Evolutionary conservation across 805 yeast species (phyloP), one percentile per base, ranked within the genome.

Genomic region (Starmerella riodocensis): DNA sequence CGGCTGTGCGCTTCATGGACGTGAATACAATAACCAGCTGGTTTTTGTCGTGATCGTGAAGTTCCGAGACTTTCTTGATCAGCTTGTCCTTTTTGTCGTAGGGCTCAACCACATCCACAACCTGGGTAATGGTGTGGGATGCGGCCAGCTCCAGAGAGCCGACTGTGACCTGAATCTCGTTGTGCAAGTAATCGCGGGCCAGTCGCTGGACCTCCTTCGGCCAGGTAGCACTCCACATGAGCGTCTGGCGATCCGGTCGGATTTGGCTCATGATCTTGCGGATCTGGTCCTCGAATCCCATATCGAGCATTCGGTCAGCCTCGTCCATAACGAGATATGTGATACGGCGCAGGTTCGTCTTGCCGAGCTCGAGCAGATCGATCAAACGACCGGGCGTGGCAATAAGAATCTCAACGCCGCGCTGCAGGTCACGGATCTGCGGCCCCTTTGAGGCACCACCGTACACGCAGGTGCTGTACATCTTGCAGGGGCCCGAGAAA

Each of bases 171-270:
- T 91, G 97, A 59, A 91, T 88, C 58, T 88, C 91, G 61, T 91
- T 94, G 41, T 73, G 65, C 60, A 88, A 71, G 64, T 83, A 91
- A 63, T 91, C 98, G 56, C 78, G 73, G 51, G 96, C 93, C 59
- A 91, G 71, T 52, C 76, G 71, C 70, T 88, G 93, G 49, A 91
- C 97, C 64, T 84, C 93, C 73, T 86, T 88, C 56, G 98, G 98
- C 98, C 98, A 91, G 41, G 98, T 91, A 53, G 98, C 98, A 47
- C 97, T 88, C 97, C 97, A 91, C 96, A 91, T 84, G 55, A 88
- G 72, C 46, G 98, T 91, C 70, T 91, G 98, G 72, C 97, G 85
- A 64, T 91, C 98, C 47, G 98, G 98, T 70, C 98, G 82, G 61
- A 91, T 91, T 72, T 88, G 97, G 55, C 79, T 86, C 52, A 91